These are phyloP conservation scores for Trichoderma atrobrunneum DNA, from an alignment of 2,329 filamentous ascomycete species.

Conservation along the genomic window DNA sequence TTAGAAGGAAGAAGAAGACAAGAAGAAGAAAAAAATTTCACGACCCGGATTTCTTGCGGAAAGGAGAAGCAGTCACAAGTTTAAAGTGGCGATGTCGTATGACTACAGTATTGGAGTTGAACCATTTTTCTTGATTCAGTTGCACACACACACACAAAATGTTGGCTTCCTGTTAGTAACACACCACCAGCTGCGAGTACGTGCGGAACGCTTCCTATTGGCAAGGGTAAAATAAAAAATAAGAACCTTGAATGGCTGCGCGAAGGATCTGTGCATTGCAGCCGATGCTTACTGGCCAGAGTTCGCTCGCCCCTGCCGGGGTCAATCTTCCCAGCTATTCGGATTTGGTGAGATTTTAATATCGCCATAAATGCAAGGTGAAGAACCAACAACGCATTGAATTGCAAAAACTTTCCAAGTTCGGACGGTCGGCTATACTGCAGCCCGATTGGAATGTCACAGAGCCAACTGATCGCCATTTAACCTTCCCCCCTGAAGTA, in stretches of 20 bases:
- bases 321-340: background rate
- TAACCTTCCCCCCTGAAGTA: background rate
- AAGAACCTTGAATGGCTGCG: background rate
- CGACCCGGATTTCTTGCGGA: background rate
- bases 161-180: background rate
- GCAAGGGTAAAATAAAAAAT: background rate
- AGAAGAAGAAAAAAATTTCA: background rate
- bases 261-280: constrained; percentile 1
- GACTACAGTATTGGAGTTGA: background rate
- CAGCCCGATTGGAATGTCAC: background rate
- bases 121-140: background rate
- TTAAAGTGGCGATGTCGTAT: background rate
- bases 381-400: background rate
- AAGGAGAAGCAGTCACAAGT: background rate
- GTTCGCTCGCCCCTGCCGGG: background rate
- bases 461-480: constrained; percentile 2
- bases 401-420: background rate
- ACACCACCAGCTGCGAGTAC: background rate
- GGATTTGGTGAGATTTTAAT: background rate
- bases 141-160: background rate
- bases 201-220: background rate
- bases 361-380: background rate
- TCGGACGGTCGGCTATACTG: background rate
- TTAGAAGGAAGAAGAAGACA: background rate
- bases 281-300: background rate